Evolutionary conservation across 2,329 filamentous ascomycete species (phyloP).

Genomic region (Pseudogymnoascus sp.): DNA sequence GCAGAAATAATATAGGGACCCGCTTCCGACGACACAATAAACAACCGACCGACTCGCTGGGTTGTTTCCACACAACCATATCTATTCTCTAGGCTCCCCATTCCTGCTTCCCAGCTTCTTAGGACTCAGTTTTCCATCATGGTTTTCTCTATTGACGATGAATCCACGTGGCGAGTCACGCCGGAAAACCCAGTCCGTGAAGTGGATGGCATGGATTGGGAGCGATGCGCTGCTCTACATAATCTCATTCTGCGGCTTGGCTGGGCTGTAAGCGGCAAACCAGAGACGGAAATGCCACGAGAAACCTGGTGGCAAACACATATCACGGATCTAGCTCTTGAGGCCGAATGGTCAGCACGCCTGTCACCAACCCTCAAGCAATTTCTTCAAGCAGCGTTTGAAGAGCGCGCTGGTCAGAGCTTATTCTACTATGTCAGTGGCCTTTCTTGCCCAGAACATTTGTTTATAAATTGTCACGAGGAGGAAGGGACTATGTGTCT

Average conservation of each 20-base stretch:
- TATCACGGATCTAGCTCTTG: slow-evolving; percentile 11
- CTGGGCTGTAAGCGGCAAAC: slow-evolving; percentile 9
- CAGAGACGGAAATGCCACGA: slow-evolving; percentile 9
- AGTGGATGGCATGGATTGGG: slow-evolving; percentile 15
- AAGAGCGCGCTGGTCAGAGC: slow-evolving; percentile 10
- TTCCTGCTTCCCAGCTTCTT: neutral
- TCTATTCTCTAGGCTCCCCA: neutral
- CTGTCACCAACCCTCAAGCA: slow-evolving; percentile 15
- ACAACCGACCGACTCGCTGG: no score
- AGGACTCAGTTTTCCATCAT: neutral
- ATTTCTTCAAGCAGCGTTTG: slow-evolving; percentile 15
- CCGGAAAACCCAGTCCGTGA: slow-evolving; percentile 9
- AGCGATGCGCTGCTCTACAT: slow-evolving; percentile 17
- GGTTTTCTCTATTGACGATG: neutral
- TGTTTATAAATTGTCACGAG: slow-evolving; percentile 11
- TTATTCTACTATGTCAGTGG: slow-evolving; percentile 17
- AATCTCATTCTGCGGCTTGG: slow-evolving; percentile 14
- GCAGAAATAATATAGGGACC: no score
- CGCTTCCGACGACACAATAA: no score
- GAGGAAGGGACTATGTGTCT: slow-evolving; percentile 12
- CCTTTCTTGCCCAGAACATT: slow-evolving; percentile 8
- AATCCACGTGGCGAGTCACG: slow-evolving; percentile 4
- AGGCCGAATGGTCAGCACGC: slow-evolving; percentile 11
- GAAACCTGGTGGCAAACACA: slow-evolving; percentile 14
- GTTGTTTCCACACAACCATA: neutral